These are phyloP conservation scores for Stentor roeselii DNA, from an alignment of 73 alveolate genomes.

Conservation along the genomic window DNA sequence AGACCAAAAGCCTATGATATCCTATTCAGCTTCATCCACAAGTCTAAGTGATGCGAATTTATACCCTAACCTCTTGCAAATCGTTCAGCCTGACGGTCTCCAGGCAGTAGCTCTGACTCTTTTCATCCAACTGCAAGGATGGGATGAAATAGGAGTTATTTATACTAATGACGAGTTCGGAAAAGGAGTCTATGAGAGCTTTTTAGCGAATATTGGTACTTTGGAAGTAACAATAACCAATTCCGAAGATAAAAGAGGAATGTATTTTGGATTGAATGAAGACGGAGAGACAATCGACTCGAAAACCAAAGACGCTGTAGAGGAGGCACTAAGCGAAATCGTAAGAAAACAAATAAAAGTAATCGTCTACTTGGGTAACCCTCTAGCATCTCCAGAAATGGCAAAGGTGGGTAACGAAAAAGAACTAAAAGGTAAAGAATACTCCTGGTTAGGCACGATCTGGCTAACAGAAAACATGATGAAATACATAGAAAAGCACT, in stretches of 20 bases:
- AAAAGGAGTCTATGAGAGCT: slow-evolving; percentile 10
- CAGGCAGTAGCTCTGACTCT: slow-evolving; percentile 28
- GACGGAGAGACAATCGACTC: background rate
- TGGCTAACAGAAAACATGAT: slow-evolving; percentile 20
- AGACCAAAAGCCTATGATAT: background rate
- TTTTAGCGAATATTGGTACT: background rate
- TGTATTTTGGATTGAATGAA: background rate
- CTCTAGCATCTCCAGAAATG: background rate
- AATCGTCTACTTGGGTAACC: slow-evolving; percentile 18
- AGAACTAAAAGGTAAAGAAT: slow-evolving; percentile 21
- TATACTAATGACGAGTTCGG: slow-evolving; percentile 32
- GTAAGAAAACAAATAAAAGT: slow-evolving; percentile 12
- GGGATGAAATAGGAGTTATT: slow-evolving; percentile 21
- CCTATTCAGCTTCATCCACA: slow-evolving; percentile 10
- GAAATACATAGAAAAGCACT: background rate
- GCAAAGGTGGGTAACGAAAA: background rate
- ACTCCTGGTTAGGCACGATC: slow-evolving; percentile 25
- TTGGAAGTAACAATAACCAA: slow-evolving; percentile 18
- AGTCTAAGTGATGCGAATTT: background rate
- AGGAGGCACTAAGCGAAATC: background rate
- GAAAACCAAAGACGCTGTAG: background rate
- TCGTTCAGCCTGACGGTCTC: slow-evolving; percentile 14
- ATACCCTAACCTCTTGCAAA: background rate
- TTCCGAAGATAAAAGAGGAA: background rate
- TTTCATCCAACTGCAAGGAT: slow-evolving; percentile 1